These are phyloP conservation scores for Boletus patriciae DNA, from an alignment of 768 basidiomycete genomes.

Conservation along the genomic window DNA sequence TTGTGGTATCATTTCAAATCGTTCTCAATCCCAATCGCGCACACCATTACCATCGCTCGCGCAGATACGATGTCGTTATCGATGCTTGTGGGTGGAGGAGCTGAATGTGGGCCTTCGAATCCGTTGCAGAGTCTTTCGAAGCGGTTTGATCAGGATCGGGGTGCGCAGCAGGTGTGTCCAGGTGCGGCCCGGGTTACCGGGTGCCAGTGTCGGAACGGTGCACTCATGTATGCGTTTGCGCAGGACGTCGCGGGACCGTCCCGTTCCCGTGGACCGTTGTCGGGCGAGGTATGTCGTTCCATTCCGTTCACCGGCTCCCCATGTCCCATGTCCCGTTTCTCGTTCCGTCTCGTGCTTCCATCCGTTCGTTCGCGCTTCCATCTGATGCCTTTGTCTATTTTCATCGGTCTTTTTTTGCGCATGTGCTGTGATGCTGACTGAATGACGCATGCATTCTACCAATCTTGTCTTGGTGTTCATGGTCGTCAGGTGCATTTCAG, in stretches of 20 bases:
- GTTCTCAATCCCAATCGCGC: neutral
- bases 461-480: neutral
- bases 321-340: neutral
- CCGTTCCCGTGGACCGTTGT: slow-evolving; percentile 41
- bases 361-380: slow-evolving; percentile 2
- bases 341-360: neutral
- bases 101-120: slow-evolving; percentile 87
- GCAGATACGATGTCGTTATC: slow-evolving; percentile 65
- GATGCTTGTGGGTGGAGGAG: slow-evolving; percentile 60
- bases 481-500: slow-evolving; percentile 53
- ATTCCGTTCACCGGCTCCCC: slow-evolving; percentile 12
- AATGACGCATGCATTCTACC: neutral
- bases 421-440: neutral
- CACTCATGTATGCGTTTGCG: slow-evolving; percentile 1
- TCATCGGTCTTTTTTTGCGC: neutral
- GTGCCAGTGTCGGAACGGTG: neutral
- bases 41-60: neutral
- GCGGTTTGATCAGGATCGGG: slow-evolving; percentile 75
- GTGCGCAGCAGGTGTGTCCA: slow-evolving; percentile 65
- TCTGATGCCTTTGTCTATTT: neutral
- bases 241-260: slow-evolving; percentile 72
- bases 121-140: slow-evolving; percentile 79
- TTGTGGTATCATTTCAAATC: neutral
- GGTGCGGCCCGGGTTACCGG: slow-evolving; percentile 9
- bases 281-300: slow-evolving; percentile 52